Base-by-base conservation (phyloP, 192 early-diverging fungal genomes). In the Phlyctochytrium arcticum region DNA sequence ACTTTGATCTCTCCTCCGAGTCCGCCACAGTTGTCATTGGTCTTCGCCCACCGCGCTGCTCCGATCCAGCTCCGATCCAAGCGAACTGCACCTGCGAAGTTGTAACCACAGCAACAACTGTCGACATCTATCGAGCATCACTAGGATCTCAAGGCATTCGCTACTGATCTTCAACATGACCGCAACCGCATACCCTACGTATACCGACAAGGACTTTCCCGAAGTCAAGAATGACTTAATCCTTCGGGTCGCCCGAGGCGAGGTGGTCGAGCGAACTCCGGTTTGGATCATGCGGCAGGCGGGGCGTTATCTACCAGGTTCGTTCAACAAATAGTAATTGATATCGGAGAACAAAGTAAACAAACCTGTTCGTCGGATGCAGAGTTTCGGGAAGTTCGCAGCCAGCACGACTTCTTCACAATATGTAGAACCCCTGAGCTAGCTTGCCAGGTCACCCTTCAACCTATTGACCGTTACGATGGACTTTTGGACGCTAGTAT, bases 261-360 rank as follows among this genome's bases (percentile, higher is more conserved):
- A 78, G 53, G 44, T 57, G 19, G 75, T 74, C 26, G 75, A 80
- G 82, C 90, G 75, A 58, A 76, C 65, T 76, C 91, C 36, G 81
- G 90, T 97, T n/a, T 99, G 96, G 96, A 91, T 96, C 73, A 97
- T 97, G 95, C 82, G 96, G 44, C 96, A 99, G 76, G 96, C 96
- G 7, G 96, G 96, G 10, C 84, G 96, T 17, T 97, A 97, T 62
- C 79, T 99, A 71, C 94, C 96, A 51, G 90, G 89, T 91, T 44
- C 21, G 39, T 44, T 44, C 15, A 19, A 2, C 39, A 44, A 44
- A 19, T n/a, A 44, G 39, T 12, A 44, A n/a, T 19, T n/a, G 39
- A 0, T n/a, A 10, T 58, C 35, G 15, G 3, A 34, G 12, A 19
- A 8, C 24, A 67, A 26, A 34, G 17, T 29, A 31, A 48, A 7